Percentiles rank a stretch among this genome's conserved stretches.
Evolutionary conservation across 164 flowering plant genomes (phyloP).

Genomic region (Berberis thunbergii): DNA sequence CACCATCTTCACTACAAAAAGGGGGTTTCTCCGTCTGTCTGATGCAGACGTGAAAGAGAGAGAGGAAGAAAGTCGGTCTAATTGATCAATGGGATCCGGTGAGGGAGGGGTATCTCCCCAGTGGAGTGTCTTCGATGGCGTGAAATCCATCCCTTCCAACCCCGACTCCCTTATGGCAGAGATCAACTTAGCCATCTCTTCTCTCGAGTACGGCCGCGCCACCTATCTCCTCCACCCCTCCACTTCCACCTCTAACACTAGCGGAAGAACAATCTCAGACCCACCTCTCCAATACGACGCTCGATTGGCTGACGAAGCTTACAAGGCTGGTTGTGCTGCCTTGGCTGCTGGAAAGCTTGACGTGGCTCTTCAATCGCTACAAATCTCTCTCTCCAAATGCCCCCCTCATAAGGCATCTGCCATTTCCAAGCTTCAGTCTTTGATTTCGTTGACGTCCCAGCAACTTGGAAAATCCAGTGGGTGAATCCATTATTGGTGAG

Average conservation of each 20-base stretch:
- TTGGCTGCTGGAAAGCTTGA: conserved; percentile 65
- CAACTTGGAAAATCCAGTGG: conserved; percentile 22
- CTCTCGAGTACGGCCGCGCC: conserved; percentile 53
- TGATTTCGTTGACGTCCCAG: conserved; percentile 53
- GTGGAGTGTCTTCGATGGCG: conserved; percentile 56
- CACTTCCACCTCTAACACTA: conserved; percentile 15
- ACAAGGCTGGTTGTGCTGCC: conserved; percentile 59
- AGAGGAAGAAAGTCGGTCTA: conserved; percentile 1
- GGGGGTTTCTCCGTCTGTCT: too few relatives aligned
- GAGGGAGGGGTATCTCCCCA: conserved; percentile 8
- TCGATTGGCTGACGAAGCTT: conserved; percentile 61
- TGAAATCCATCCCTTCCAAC: conserved; percentile 32
- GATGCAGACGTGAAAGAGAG: background rate
- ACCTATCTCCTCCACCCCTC: conserved; percentile 27
- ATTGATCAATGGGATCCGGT: conserved; percentile 21
- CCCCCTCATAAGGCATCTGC: conserved; percentile 69
- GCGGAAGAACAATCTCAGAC: background rate
- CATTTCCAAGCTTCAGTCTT: conserved; percentile 61
- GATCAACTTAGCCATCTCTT: conserved; percentile 52
- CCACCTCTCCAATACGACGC: conserved; percentile 28
- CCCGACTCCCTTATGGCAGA: conserved; percentile 77
- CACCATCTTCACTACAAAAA: too few relatives aligned
- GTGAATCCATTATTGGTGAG: background rate
- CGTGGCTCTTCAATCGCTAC: conserved; percentile 50
- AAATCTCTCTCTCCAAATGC: conserved; percentile 55